Conservation (phyloP, 1,139 yeast genomes). For the Saccharomyces pastorianus region DNA sequence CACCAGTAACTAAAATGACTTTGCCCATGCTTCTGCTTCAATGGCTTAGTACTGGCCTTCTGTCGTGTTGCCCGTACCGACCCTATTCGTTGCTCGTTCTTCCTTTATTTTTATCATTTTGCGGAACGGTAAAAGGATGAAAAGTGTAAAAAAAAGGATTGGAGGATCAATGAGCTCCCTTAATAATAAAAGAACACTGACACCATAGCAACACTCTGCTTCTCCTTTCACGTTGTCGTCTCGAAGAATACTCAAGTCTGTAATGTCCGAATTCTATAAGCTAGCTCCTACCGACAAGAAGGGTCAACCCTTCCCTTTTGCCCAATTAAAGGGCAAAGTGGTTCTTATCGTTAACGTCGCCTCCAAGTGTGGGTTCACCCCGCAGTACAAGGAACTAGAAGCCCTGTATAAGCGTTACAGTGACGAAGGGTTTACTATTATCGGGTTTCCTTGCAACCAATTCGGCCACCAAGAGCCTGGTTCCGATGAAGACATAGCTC, state of each 20-base stretch:
- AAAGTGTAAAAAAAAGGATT: background rate
- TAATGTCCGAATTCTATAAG: constrained; percentile 36
- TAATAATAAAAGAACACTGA: background rate
- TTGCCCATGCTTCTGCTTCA: constrained; percentile 5
- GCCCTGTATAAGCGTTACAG: constrained; percentile 61
- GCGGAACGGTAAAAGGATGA: background rate
- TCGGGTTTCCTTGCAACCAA: constrained; percentile 89
- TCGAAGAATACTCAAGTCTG: background rate
- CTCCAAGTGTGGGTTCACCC: constrained; percentile 47
- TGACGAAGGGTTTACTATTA: constrained; percentile 56
- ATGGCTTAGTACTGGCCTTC: constrained; percentile 19
- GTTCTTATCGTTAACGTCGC: constrained; percentile 81
- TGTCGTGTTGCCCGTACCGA: background rate
- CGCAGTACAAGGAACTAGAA: constrained; percentile 71
- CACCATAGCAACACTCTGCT: background rate
- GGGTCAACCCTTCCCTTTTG: constrained; percentile 52
- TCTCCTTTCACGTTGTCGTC: background rate
- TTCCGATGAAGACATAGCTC: constrained; percentile 47
- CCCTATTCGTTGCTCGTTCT: background rate
- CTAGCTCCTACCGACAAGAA: constrained; percentile 42
- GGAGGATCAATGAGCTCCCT: background rate
- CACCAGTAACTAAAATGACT: constrained; percentile 59
- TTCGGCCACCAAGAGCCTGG: constrained; percentile 82
- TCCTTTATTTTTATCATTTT: background rate
- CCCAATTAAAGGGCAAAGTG: constrained; percentile 66